Evolutionary conservation across 164 flowering plant genomes (phyloP).

Genomic region (Sextonia rubra): DNA sequence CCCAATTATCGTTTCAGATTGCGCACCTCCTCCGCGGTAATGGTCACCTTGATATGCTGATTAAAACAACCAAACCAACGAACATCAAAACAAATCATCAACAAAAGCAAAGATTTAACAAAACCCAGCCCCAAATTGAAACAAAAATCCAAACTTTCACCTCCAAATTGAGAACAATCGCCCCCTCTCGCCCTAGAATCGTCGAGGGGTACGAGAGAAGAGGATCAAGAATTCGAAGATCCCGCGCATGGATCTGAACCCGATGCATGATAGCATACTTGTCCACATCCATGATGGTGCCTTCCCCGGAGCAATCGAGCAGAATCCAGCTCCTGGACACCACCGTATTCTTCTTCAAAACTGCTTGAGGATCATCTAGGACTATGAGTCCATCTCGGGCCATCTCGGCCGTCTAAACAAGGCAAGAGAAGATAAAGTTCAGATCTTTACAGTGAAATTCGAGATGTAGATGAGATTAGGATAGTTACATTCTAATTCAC

Average conservation of each 20-base stretch:
- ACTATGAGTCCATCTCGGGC: constrained; percentile 46
- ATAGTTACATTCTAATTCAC: too few species aligned
- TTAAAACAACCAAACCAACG: neutral
- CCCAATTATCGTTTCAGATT: neutral
- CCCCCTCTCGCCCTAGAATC: constrained; percentile 78
- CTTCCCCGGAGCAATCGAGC: constrained; percentile 52
- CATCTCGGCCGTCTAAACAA: constrained; percentile 24
- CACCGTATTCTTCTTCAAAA: constrained; percentile 54
- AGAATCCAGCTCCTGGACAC: constrained; percentile 72
- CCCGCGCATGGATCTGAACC: constrained; percentile 87
- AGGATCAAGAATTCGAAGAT: constrained; percentile 89
- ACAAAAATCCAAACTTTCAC: constrained; percentile 19
- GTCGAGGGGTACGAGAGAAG: constrained; percentile 86
- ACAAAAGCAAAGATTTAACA: neutral
- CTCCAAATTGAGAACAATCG: constrained; percentile 92
- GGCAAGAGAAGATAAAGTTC: too few species aligned
- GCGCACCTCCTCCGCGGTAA: constrained; percentile 87
- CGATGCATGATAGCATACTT: constrained; percentile 87
- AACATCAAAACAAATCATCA: neutral
- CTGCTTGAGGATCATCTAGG: constrained; percentile 36
- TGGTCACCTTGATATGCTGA: constrained; percentile 93
- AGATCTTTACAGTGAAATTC: too few species aligned
- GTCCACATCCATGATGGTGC: constrained; percentile 64
- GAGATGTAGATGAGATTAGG: too few species aligned
- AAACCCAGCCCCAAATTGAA: neutral